Evolutionary conservation across 1,284 basidiomycete species (phyloP), one percentile per base, ranked within the genome.

Genomic region (Trichosporon coremiiforme): DNA sequence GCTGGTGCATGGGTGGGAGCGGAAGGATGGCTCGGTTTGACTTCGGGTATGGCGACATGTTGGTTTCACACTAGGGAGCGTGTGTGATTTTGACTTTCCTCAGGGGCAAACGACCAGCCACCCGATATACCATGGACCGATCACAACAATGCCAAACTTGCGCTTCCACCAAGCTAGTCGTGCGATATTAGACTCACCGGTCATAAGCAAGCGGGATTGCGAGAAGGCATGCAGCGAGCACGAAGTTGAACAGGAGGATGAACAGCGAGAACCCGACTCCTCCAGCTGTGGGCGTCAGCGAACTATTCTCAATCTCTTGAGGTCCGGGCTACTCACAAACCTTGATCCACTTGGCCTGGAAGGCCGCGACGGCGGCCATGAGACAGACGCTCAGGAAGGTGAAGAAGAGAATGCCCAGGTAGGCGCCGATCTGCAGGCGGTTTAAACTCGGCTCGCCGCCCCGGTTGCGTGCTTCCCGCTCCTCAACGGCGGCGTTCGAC

Each of bases 311-410:
- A 25, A 12, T 13, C 13, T 10, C 36, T 10, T 10, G 9, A 38
- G 3, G 36, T 12, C 12, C 5, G 3, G 31, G 4, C 25, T 20
- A 89, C 92, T 78, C 78, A 94, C 93, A 94, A 67, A 92, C 91
- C 3, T 91, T 55, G 53, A 95, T 87, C 88, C 89, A 94, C 76
- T 91, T 90, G 5, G 90, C 89, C 76, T 96, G 94, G 81, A 95
- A 96, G 22, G 86, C 86, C 0, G 93, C 93, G 2, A 93, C 90
- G 74, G 90, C 90, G 4, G 90, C 93, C 77, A 92, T 93, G 78
- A 91, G 94, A 68, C 90, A 91, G 88, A 95, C 90, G 10, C 91
- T 89, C 63, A 95, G 86, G 79, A 95, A 95, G 79, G 91, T 90
- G 88, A 95, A 93, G 86, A 95, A 94, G 68, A 89, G 31, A 35